phyloP scores from a whole-genome alignment of 2,329 filamentous ascomycete genomes.

The Neonectria punicea region DNA sequence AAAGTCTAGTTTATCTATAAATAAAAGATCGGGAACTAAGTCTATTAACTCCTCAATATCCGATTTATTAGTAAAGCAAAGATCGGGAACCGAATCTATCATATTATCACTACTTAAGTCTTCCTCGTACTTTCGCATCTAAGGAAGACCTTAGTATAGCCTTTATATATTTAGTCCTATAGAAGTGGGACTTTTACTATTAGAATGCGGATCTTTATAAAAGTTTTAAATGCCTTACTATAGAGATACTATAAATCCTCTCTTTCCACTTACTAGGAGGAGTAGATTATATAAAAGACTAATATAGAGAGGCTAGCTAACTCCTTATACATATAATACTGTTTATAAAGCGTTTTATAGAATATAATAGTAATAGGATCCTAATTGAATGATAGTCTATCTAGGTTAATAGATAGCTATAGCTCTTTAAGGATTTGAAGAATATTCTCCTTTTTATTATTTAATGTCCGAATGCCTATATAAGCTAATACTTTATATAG shows the following conservation, averaged over 20 bases:
- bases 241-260: not conserved
- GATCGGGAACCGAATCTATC: not conserved
- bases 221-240: not conserved
- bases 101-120: not conserved
- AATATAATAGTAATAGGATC: not conserved
- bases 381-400: not conserved
- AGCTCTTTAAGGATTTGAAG: not conserved
- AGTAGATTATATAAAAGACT: not conserved
- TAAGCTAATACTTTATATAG: not conserved
- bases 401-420: not conserved
- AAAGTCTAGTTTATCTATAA: not conserved
- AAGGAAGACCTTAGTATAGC: not conserved
- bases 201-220: not conserved
- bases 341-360: not conserved
- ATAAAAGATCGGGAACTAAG: not conserved
- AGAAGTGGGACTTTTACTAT: not conserved
- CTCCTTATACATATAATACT: not conserved
- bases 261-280: not conserved
- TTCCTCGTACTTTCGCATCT: not conserved
- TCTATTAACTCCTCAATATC: not conserved
- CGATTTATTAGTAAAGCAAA: not conserved
- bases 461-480: not conserved
- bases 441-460: not conserved
- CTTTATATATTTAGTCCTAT: not conserved
- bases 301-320: not conserved